Percentiles rank a stretch among this genome's conserved stretches.
These are phyloP conservation scores for Trichoderma sp. DNA, from an alignment of 2,329 filamentous ascomycete genomes.

Conservation along the genomic window DNA sequence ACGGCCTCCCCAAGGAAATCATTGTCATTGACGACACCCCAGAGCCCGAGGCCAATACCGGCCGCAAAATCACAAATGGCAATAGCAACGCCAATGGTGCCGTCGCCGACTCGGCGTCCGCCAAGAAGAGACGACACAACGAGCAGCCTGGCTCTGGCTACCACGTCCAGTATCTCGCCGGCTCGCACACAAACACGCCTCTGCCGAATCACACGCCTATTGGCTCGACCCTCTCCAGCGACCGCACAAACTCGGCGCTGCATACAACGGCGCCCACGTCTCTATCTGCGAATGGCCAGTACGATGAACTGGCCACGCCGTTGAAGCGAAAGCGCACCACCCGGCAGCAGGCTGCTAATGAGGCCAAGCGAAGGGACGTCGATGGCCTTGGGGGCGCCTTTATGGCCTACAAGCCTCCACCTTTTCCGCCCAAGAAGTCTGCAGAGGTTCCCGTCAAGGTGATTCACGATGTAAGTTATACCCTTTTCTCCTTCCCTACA, in stretches of 20 bases:
- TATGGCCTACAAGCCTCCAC: slow-evolving; percentile 81
- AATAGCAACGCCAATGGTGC: slow-evolving; percentile 31
- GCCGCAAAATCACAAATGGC: slow-evolving; percentile 46
- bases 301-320: slow-evolving; percentile 69
- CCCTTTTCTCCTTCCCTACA: background rate
- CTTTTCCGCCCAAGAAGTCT: slow-evolving; percentile 87
- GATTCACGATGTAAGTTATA: slow-evolving; percentile 62
- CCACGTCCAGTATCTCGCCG: slow-evolving; percentile 67
- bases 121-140: slow-evolving; percentile 74
- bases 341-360: slow-evolving; percentile 78
- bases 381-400: slow-evolving; percentile 72
- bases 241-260: slow-evolving; percentile 77
- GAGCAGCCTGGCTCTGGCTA: slow-evolving; percentile 75
- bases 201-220: slow-evolving; percentile 68
- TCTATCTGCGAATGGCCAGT: slow-evolving; percentile 62
- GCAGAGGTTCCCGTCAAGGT: slow-evolving; percentile 71
- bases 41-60: slow-evolving; percentile 53
- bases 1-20: slow-evolving; percentile 81
- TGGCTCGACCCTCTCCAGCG: slow-evolving; percentile 76
- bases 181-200: slow-evolving; percentile 73
- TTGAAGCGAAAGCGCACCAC: slow-evolving; percentile 85
- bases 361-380: slow-evolving; percentile 77
- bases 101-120: slow-evolving; percentile 28
- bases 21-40: slow-evolving; percentile 82
- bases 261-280: slow-evolving; percentile 91